Percentiles rank a stretch among this genome's conserved stretches.
phyloP scores from a whole-genome alignment of 371 early-diverging fungal species.

The Apophysomyces trapeziformis region DNA sequence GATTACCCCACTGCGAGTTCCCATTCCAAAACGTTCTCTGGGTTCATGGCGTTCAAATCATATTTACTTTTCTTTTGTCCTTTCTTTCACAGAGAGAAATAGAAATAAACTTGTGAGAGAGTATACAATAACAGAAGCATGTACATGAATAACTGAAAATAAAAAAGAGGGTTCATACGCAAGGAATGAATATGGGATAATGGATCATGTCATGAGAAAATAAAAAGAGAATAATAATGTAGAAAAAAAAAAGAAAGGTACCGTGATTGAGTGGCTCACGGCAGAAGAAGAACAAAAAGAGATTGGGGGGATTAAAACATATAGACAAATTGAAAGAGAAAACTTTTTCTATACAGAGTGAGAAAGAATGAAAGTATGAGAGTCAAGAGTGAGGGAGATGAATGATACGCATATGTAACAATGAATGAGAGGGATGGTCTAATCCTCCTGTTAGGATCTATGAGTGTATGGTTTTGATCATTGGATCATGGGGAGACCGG shows the following conservation, averaged over 20 bases:
- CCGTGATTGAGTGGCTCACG: not conserved
- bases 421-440: slow-evolving; percentile 12
- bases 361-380: not conserved
- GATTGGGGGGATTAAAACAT: slow-evolving; percentile 5
- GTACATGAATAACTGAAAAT: not conserved
- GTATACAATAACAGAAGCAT: slow-evolving; percentile 10
- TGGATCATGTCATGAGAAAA: not conserved
- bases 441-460: not conserved
- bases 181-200: not conserved
- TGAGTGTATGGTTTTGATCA: not conserved
- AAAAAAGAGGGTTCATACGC: slow-evolving; percentile 2
- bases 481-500: slow-evolving; percentile 35
- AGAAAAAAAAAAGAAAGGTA: too few relatives aligned
- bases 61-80: slow-evolving; percentile 9
- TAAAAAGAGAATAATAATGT: too few relatives aligned
- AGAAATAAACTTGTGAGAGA: not conserved
- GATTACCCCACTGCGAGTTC: slow-evolving; percentile 9
- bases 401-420: slow-evolving; percentile 8
- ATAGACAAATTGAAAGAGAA: slow-evolving; percentile 2
- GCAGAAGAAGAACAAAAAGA: not conserved
- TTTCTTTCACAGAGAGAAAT: slow-evolving; percentile 5
- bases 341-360: slow-evolving; percentile 7
- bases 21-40: slow-evolving; percentile 7
- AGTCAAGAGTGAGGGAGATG: slow-evolving; percentile 10
- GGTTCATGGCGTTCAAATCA: slow-evolving; percentile 8